A percentile compares a stretch with the other conserved stretches of the same genome.
Evolutionary conservation across 345 rosid species (phyloP).

Genomic region (Odontarrhena argentea): DNA sequence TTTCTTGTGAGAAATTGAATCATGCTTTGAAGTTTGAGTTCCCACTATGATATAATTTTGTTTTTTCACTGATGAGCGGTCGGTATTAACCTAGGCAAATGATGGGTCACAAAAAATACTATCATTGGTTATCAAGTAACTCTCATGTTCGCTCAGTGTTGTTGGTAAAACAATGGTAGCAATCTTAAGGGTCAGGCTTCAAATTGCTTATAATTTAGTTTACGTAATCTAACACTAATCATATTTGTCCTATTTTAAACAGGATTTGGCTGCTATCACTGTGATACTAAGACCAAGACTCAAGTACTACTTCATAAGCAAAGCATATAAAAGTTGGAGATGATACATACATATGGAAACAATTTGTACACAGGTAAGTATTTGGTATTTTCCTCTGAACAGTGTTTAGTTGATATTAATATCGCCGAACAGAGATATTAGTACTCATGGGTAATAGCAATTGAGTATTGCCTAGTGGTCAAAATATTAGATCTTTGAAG

Average conservation of each 20-base stretch:
- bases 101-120: conserved; percentile 11
- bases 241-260: conserved; percentile 20
- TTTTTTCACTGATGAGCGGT: conserved; percentile 1
- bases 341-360: conserved; percentile 1
- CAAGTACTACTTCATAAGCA: conserved; percentile 16
- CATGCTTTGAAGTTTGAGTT: conserved; percentile 22
- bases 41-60: background rate
- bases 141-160: conserved; percentile 26
- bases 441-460: conserved; percentile 14
- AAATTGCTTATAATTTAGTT: conserved; percentile 23
- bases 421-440: background rate
- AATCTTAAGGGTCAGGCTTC: conserved; percentile 27
- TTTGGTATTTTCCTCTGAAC: conserved; percentile 3
- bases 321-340: conserved; percentile 10
- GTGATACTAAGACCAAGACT: conserved; percentile 15
- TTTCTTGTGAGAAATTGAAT: conserved; percentile 18
- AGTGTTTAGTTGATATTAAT: conserved; percentile 8
- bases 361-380: conserved; percentile 8
- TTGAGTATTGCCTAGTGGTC: conserved; percentile 14
- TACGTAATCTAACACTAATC: conserved; percentile 29
- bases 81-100: conserved; percentile 21
- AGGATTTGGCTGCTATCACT: conserved; percentile 26
- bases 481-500: conserved; percentile 14
- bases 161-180: conserved; percentile 30
- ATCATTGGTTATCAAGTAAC: conserved; percentile 21